Evolutionary conservation across 441 rosid species (phyloP).

Genomic region (Euphorbia celastroides): DNA sequence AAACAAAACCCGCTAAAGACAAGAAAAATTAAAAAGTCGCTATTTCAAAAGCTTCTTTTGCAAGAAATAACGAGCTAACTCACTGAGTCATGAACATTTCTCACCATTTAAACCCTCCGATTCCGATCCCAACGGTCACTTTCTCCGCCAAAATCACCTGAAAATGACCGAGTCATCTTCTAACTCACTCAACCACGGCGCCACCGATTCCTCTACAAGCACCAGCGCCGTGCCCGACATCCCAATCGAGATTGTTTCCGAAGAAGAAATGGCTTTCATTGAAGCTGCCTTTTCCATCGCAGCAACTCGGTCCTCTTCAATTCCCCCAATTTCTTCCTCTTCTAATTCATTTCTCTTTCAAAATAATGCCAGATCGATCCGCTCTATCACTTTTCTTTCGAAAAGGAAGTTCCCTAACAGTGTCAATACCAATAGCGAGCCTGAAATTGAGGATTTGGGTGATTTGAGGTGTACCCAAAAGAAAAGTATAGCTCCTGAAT

Average conservation of each 20-base stretch:
- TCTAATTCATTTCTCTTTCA: slow-evolving; percentile 23
- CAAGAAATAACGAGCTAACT: background rate
- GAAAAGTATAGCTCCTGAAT: slow-evolving; percentile 21
- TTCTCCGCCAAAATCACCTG: slow-evolving; percentile 9
- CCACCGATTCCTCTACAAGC: slow-evolving; percentile 8
- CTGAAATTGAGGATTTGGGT: slow-evolving; percentile 66
- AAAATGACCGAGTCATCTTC: slow-evolving; percentile 38
- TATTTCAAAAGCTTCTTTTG: background rate
- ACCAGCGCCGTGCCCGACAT: slow-evolving; percentile 26
- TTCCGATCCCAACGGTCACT: slow-evolving; percentile 28
- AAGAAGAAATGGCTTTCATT: slow-evolving; percentile 81
- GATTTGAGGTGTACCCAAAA: slow-evolving; percentile 19
- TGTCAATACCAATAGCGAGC: slow-evolving; percentile 1
- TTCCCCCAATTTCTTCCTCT: slow-evolving; percentile 27
- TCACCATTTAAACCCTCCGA: background rate
- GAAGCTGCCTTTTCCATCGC: slow-evolving; percentile 52
- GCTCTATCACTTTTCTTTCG: slow-evolving; percentile 32
- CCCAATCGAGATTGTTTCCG: slow-evolving; percentile 72
- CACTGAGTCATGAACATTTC: background rate
- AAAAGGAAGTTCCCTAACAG: slow-evolving; percentile 28
- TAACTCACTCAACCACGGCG: slow-evolving; percentile 21
- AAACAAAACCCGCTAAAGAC: no score
- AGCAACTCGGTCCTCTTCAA: slow-evolving; percentile 40
- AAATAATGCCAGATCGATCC: slow-evolving; percentile 27
- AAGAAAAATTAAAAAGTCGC: background rate